Evolutionary conservation across 1,139 yeast genomes (phyloP), one percentile per base, ranked within the genome.

Genomic region (Debaryomyces fabryi): DNA sequence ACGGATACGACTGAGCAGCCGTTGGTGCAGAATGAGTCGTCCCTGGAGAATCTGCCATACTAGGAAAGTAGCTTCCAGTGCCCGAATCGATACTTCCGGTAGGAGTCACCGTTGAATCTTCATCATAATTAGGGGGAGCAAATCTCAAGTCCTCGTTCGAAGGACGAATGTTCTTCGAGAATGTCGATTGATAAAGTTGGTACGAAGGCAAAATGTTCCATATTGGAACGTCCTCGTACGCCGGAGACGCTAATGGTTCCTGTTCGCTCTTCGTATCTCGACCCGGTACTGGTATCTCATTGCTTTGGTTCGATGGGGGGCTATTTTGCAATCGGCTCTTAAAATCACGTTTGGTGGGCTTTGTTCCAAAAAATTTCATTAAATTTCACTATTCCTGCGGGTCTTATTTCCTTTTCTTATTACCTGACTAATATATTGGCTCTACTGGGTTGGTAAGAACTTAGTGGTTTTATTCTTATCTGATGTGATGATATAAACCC

Each of bases 151-250:
- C 72, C 45, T 72, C 76, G 2, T 56, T 56, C 15, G 67, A 60
- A 4, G 78, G 76, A 2, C 69, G 65, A 41, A 72, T 57, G 47
- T 63, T 65, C 49, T 70, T 71, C 29, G 76, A 69, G 32, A 74
- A 65, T 1, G 77, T 73, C 21, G 72, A 67, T 49, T 69, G 70
- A 52, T 67, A 72, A 64, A 74, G 68, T 47, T 72, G 78, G 52
- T 74, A 74, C 7, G 77, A 72, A 1, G 79, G 79, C 27, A 74
- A 63, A 41, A 73, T 72, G 50, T 68, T 72, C 56, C 74, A 57
- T 44, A 71, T 58, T 40, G 63, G 63, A 29, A 62, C 71, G 29
- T 62, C 67, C 10, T 60, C 60, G 13, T 40, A 40, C 27, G 43
- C 43, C 13, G 43, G 43, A 12, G 43, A 40, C 27, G 35, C 35